A percentile compares a stretch with the other conserved stretches of the same genome.
These are phyloP conservation scores for Fusarium coicis DNA, from an alignment of 2,329 filamentous ascomycete species.

Conservation along the genomic window DNA sequence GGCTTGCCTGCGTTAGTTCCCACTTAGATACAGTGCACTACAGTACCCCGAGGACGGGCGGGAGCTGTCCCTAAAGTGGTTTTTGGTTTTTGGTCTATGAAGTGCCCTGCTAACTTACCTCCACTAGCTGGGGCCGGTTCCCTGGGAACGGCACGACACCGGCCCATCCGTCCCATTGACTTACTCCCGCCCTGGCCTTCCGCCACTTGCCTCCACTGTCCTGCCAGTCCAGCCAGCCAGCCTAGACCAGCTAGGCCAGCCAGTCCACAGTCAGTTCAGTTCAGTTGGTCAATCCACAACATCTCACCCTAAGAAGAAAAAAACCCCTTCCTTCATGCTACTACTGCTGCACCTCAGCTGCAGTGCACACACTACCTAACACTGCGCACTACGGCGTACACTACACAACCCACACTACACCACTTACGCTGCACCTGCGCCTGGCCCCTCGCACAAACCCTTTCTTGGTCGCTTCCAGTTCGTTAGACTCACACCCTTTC, in stretches of 20 bases:
- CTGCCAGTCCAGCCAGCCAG: background rate
- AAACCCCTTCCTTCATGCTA: slow-evolving; percentile 21
- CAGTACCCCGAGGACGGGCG: slow-evolving; percentile 2
- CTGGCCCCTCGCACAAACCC: slow-evolving; percentile 21
- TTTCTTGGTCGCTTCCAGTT: background rate
- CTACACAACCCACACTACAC: background rate
- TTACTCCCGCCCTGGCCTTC: slow-evolving; percentile 50
- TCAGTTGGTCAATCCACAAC: background rate
- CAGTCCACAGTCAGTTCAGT: background rate
- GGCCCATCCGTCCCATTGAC: slow-evolving; percentile 50
- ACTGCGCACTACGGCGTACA: background rate
- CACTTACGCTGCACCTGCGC: slow-evolving; percentile 4
- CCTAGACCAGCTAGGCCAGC: background rate
- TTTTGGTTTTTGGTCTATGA: slow-evolving; percentile 22
- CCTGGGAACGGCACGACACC: slow-evolving; percentile 54
- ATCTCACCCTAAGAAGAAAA: slow-evolving; percentile 27
- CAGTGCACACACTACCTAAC: background rate
- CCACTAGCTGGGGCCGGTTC: slow-evolving; percentile 46
- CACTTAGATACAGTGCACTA: slow-evolving; percentile 11
- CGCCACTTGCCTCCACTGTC: slow-evolving; percentile 37
- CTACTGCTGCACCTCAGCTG: slow-evolving; percentile 37
- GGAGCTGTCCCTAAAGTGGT: slow-evolving; percentile 20
- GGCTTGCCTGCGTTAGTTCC: background rate
- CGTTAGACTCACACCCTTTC: slow-evolving; percentile 20
- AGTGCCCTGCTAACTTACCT: background rate